A percentile compares a stretch with the other conserved stretches of the same genome.
Conservation (phyloP, 371 early-diverging fungal species). For the Choanephora cucurbitarum region DNA sequence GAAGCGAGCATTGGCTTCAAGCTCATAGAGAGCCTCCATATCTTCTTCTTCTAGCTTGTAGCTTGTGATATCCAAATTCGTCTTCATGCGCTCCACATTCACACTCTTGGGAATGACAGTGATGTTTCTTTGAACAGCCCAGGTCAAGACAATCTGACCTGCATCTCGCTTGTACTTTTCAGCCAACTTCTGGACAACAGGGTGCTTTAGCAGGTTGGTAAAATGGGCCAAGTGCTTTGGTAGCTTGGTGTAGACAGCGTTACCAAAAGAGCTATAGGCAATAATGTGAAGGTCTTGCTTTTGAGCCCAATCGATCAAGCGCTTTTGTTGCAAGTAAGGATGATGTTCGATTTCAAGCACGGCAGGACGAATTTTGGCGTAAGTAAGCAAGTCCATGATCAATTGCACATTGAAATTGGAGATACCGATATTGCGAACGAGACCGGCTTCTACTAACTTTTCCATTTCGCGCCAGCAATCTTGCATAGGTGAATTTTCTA, state of each 20-base stretch:
- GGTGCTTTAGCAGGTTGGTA: slow-evolving; percentile 31
- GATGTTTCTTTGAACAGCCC: slow-evolving; percentile 54
- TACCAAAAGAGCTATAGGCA: slow-evolving; percentile 40
- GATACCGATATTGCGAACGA: slow-evolving; percentile 57
- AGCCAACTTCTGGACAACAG: slow-evolving; percentile 23
- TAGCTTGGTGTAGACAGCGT: slow-evolving; percentile 12
- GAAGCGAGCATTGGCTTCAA: slow-evolving; percentile 39
- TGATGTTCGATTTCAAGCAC: slow-evolving; percentile 58
- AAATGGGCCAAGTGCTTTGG: slow-evolving; percentile 52
- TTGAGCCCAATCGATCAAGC: slow-evolving; percentile 8
- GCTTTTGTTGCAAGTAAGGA: slow-evolving; percentile 31
- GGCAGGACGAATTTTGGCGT: slow-evolving; percentile 36
- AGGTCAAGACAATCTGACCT: slow-evolving; percentile 50
- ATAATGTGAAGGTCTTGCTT: slow-evolving; percentile 22
- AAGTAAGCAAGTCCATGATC: slow-evolving; percentile 36
- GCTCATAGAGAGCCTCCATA: slow-evolving; percentile 23
- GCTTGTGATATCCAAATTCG: slow-evolving; percentile 33
- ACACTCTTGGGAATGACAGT: slow-evolving; percentile 70
- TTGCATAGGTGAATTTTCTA: slow-evolving; percentile 50
- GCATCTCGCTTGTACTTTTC: slow-evolving; percentile 9
- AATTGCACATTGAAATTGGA: slow-evolving; percentile 57
- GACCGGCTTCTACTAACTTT: slow-evolving; percentile 47
- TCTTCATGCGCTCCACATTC: slow-evolving; percentile 46
- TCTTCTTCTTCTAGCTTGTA: slow-evolving; percentile 32
- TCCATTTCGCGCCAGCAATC: slow-evolving; percentile 47